Conservation (phyloP, 805 yeast species). For the Wickerhamiella shivajii region DNA sequence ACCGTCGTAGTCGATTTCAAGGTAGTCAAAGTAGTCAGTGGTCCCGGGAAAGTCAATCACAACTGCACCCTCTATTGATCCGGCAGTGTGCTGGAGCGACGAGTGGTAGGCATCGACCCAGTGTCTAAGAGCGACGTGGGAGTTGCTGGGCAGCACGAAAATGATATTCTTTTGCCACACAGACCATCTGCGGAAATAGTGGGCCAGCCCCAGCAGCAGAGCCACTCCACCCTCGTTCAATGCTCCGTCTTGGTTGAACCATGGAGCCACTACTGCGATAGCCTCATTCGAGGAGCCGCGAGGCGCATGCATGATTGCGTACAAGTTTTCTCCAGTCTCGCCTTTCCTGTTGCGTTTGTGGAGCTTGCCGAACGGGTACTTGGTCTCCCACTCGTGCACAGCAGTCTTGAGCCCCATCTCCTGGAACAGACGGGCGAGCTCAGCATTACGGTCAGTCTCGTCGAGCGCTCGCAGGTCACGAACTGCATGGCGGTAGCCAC, state of each 20-base stretch:
- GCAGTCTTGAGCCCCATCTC: slow-evolving; percentile 61
- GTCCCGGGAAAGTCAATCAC: slow-evolving; percentile 63
- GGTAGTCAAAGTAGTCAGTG: slow-evolving; percentile 52
- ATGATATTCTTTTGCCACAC: slow-evolving; percentile 93
- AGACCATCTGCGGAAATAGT: slow-evolving; percentile 73
- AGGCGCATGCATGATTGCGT: slow-evolving; percentile 81
- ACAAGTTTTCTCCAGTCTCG: slow-evolving; percentile 37
- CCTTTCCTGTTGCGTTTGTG: slow-evolving; percentile 13
- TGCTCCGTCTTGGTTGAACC: slow-evolving; percentile 51
- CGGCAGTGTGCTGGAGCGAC: slow-evolving; percentile 73
- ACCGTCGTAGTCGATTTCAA: slow-evolving; percentile 73
- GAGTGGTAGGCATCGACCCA: slow-evolving; percentile 96
- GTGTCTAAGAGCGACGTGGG: slow-evolving; percentile 49
- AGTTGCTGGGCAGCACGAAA: slow-evolving; percentile 65
- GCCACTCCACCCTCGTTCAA: slow-evolving; percentile 72
- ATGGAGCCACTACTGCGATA: slow-evolving; percentile 79
- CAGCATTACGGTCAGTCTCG: slow-evolving; percentile 21
- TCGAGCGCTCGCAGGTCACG: slow-evolving; percentile 22
- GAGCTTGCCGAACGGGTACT: slow-evolving; percentile 14
- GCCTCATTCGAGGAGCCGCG: slow-evolving; percentile 95
- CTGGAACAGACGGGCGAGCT: slow-evolving; percentile 42
- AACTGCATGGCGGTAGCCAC: slow-evolving; percentile 67
- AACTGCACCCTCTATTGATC: slow-evolving; percentile 82
- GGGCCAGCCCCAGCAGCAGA: slow-evolving; percentile 52
- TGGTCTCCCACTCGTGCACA: slow-evolving; percentile 26